These are phyloP conservation scores for Auriscalpium vulgare DNA, from an alignment of 768 basidiomycete species.

Conservation along the genomic window DNA sequence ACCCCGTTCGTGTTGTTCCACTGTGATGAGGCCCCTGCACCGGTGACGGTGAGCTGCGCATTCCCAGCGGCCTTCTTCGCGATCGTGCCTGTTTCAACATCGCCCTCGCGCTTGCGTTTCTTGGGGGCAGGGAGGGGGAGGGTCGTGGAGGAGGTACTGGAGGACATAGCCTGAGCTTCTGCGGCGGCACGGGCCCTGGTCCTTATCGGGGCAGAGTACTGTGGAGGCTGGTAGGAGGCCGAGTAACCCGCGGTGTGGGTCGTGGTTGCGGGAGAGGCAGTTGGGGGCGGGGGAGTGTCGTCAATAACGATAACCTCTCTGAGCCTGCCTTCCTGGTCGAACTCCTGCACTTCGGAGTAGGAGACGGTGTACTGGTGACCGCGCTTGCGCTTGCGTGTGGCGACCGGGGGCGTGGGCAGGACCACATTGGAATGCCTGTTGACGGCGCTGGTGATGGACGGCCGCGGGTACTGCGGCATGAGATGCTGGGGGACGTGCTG, in stretches of 20 bases:
- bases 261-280: constrained; percentile 64
- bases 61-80: constrained; percentile 52
- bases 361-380: constrained; percentile 73
- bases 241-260: constrained; percentile 64
- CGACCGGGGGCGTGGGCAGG: constrained; percentile 63
- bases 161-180: constrained; percentile 72
- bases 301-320: constrained; percentile 90
- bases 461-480: constrained; percentile 57
- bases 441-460: constrained; percentile 36
- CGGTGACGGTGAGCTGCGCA: constrained; percentile 41
- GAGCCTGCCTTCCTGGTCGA: constrained; percentile 68
- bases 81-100: constrained; percentile 64
- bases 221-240: constrained; percentile 71
- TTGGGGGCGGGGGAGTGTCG: constrained; percentile 81
- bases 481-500: constrained; percentile 56
- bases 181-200: constrained; percentile 83
- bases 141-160: constrained; percentile 53
- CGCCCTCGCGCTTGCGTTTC: constrained; percentile 76
- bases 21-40: constrained; percentile 55
- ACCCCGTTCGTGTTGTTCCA: constrained; percentile 51
- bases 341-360: constrained; percentile 85
- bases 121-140: constrained; percentile 66
- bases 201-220: constrained; percentile 68
- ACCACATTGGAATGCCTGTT: constrained; percentile 35
- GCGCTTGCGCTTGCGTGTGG: constrained; percentile 78